Evolutionary conservation across 202 grass and related monocot genomes (phyloP).

Genomic region (Saccharum hybrid): DNA sequence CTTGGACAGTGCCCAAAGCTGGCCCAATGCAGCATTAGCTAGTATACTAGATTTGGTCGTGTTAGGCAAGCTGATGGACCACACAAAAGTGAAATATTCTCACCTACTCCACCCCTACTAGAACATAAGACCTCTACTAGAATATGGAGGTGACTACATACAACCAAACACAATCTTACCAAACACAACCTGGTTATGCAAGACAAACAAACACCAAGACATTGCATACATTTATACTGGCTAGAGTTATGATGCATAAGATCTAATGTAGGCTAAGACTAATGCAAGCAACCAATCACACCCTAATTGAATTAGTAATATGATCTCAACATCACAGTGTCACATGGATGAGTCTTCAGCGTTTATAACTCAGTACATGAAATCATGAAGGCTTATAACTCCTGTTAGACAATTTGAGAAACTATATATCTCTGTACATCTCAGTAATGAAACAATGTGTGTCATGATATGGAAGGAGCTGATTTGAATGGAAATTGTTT

Average conservation of each 20-base stretch:
- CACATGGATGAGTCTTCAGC: conserved; percentile 14
- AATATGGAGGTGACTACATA: neutral
- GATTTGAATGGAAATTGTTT: conserved; percentile 39
- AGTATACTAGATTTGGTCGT: neutral
- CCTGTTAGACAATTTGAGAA: conserved; percentile 24
- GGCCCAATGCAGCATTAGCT: neutral
- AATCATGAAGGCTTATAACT: conserved; percentile 11
- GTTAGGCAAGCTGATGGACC: neutral
- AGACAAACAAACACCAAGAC: conserved; percentile 2
- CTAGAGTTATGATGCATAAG: neutral
- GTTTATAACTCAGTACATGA: neutral
- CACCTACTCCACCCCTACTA: neutral
- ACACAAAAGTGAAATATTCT: neutral
- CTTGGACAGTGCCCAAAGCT: neutral
- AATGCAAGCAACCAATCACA: conserved; percentile 1
- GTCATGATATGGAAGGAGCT: neutral
- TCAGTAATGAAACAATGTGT: conserved; percentile 8
- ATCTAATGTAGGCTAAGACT: neutral
- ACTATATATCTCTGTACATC: conserved; percentile 1
- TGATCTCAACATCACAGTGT: neutral
- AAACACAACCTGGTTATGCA: neutral
- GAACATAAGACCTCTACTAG: neutral
- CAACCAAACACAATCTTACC: neutral
- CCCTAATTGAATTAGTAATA: neutral
- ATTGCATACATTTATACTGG: neutral